Evolutionary conservation across 2,329 filamentous ascomycete genomes (phyloP).

Genomic region (Cladosporium austrohemisphaericum): DNA sequence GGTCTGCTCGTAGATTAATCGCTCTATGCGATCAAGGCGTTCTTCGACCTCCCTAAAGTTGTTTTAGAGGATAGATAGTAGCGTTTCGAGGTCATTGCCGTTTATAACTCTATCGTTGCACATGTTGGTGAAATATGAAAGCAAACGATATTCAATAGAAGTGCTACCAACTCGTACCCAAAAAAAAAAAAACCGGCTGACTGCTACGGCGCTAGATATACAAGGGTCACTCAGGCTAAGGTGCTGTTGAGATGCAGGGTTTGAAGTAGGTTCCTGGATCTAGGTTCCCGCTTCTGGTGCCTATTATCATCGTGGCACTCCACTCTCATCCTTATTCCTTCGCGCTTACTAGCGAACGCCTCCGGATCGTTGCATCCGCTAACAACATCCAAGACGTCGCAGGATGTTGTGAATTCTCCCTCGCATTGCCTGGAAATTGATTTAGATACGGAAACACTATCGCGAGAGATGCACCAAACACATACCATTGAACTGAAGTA

Average conservation of each 20-base stretch:
- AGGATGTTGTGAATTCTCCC: neutral
- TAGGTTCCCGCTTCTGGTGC: neutral
- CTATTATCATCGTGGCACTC: neutral
- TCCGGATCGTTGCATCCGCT: neutral
- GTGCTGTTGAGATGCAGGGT: constrained; percentile 7
- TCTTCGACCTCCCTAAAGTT: neutral
- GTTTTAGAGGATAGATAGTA: neutral
- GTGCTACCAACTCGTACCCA: neutral
- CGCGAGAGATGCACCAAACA: neutral
- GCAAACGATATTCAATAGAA: neutral
- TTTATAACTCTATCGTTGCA: neutral
- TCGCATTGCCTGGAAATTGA: neutral
- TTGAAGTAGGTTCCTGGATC: constrained; percentile 2
- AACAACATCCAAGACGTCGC: neutral
- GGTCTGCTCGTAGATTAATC: neutral
- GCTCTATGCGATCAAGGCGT: neutral
- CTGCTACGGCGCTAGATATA: neutral
- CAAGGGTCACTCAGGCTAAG: neutral
- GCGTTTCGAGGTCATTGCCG: neutral
- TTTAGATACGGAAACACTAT: neutral
- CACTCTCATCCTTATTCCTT: neutral
- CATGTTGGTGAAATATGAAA: neutral
- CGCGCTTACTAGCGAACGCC: neutral
- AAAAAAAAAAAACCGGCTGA: neutral
- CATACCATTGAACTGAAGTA: neutral